These are phyloP conservation scores for Xylaria sp. DNA, from an alignment of 2,329 filamentous ascomycete genomes.

Conservation along the genomic window DNA sequence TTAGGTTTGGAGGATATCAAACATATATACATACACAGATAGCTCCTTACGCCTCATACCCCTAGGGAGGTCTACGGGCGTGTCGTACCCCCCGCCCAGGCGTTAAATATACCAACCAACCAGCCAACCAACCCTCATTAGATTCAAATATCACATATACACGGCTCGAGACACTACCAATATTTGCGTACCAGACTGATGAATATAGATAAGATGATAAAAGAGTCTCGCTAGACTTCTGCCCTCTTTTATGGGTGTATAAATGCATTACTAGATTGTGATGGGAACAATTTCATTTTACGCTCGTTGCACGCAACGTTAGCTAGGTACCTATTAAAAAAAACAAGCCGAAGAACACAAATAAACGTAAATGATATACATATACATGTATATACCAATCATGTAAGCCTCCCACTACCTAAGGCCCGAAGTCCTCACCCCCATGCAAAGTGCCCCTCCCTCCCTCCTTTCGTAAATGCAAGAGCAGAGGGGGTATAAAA, in stretches of 20 bases:
- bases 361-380: not conserved
- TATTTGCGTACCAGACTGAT: no score
- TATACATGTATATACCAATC: not conserved
- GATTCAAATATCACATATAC: no score
- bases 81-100: no score
- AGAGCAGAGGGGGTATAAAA: not conserved
- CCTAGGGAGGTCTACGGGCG: no score
- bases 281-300: not conserved
- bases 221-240: not conserved
- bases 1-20: no score
- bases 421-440: not conserved
- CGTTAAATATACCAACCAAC: no score
- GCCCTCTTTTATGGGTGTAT: no score
- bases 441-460: not conserved
- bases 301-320: not conserved
- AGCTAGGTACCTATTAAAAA: not conserved
- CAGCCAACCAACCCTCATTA: no score
- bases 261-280: no score
- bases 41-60: no score
- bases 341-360: not conserved
- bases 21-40: no score
- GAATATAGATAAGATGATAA: no score
- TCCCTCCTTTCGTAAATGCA: not conserved
- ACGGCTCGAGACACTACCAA: not conserved
- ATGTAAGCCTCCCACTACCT: not conserved